Evolutionary conservation across 768 basidiomycete species (phyloP).

Genomic region (Daedaleopsis nitida): DNA sequence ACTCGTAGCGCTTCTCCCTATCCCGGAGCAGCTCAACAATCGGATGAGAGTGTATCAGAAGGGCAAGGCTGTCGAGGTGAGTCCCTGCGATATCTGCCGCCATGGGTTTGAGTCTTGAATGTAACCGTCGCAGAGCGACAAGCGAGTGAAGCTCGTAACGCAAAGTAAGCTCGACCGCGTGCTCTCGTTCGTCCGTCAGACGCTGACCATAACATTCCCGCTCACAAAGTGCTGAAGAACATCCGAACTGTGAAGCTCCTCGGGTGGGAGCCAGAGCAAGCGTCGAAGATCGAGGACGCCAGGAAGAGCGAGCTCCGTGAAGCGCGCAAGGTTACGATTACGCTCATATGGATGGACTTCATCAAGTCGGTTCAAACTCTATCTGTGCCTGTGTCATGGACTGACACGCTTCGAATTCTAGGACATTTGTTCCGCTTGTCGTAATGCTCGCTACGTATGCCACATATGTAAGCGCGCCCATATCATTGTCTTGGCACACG

Average conservation of each 20-base stretch:
- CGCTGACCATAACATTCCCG: neutral
- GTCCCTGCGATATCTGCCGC: neutral
- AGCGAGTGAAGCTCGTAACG: constrained; percentile 43
- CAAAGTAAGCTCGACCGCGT: constrained; percentile 26
- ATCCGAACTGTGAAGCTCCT: constrained; percentile 51
- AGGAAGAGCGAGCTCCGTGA: constrained; percentile 59
- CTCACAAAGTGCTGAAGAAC: constrained; percentile 34
- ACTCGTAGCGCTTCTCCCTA: constrained; percentile 42
- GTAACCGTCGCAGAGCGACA: constrained; percentile 37
- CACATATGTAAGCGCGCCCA: constrained; percentile 45
- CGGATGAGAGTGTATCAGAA: constrained; percentile 35
- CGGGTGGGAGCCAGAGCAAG: constrained; percentile 46
- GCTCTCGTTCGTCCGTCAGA: neutral
- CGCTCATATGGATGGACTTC: constrained; percentile 45
- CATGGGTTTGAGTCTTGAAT: neutral
- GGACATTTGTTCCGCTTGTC: constrained; percentile 56
- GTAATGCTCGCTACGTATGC: constrained; percentile 66
- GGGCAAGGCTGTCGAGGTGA: constrained; percentile 40
- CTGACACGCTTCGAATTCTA: constrained; percentile 22
- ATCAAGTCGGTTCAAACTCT: constrained; percentile 37
- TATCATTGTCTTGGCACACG: neutral
- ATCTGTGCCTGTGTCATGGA: neutral
- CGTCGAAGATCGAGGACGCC: constrained; percentile 50
- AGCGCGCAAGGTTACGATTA: constrained; percentile 52
- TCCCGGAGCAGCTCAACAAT: constrained; percentile 42